These are phyloP conservation scores for Aspergillus avenaceus DNA, from an alignment of 495 filamentous ascomycete genomes.

Conservation along the genomic window DNA sequence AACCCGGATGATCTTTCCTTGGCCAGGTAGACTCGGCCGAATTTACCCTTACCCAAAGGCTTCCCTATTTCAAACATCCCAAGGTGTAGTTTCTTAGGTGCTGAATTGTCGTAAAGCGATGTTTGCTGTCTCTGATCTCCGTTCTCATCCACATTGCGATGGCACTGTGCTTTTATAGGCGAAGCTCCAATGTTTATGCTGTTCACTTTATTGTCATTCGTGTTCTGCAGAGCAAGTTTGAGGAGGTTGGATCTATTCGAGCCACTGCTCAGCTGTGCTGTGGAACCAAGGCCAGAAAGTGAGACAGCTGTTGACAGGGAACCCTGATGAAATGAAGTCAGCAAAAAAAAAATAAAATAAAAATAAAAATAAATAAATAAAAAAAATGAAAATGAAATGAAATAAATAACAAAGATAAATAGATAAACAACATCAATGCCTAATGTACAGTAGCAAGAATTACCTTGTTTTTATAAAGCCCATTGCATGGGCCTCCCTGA, in stretches of 20 bases:
- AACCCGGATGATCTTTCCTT: constrained; percentile 85
- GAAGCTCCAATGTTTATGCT: constrained; percentile 33
- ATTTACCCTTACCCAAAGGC: constrained; percentile 95
- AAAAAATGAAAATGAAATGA: too few relatives aligned
- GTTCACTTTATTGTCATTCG: constrained; percentile 52
- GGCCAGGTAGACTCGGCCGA: constrained; percentile 92
- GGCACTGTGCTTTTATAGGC: constrained; percentile 33
- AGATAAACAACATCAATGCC: too few relatives aligned
- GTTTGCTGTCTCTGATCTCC: constrained; percentile 50
- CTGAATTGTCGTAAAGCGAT: constrained; percentile 55
- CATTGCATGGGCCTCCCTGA: constrained; percentile 38
- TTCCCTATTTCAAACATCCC: constrained; percentile 99
- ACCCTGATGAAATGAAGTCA: constrained; percentile 26
- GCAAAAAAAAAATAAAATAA: too few relatives aligned
- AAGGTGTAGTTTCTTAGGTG: constrained; percentile 78
- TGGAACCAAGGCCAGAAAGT: constrained; percentile 49
- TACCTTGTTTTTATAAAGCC: constrained; percentile 69
- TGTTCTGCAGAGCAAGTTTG: constrained; percentile 79
- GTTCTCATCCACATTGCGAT: constrained; percentile 53
- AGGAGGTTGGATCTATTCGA: constrained; percentile 66
- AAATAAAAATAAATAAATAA: too few relatives aligned
- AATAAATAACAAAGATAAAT: too few relatives aligned
- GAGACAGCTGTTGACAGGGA: constrained; percentile 48
- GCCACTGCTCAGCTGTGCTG: constrained; percentile 51
- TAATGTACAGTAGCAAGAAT: neutral